Base-by-base conservation (phyloP, 176 grass and related monocot genomes). In the Eremochloa ophiuroides region DNA sequence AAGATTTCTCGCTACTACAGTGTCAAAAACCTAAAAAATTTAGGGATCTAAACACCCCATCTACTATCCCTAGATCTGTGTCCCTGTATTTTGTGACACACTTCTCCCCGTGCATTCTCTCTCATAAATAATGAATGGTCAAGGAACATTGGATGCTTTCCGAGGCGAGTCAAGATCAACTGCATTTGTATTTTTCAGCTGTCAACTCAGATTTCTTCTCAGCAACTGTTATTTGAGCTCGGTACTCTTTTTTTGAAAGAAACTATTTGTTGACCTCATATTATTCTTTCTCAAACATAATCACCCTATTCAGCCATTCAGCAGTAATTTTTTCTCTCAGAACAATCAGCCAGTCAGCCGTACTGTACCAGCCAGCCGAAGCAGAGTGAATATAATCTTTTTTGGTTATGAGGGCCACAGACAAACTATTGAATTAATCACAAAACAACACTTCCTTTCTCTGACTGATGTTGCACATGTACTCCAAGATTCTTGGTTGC, bases 401-500 rank as follows among this genome's bases (percentile, higher is more conserved):
- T 38, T 25, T 39, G 23, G 22, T 41, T 26, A 61, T 6, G 63
- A 70, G 34, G 35, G 33, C 42, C 18, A 26, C 12, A 10, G 62
- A 31, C 4, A 40, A 51, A 40, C 20, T 9, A 2, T 23, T 70
- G 10, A 43, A 25, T 42, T 84, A 61, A 66, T 37, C 55, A 17
- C 42, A 80, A 80, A 55, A 56, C 22, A 70, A 41, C 47, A 70
- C 15, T 42, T 9, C 23, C 16, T 0, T 79, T 88, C 76, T 39
- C 56, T 85, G 87, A 85, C n/a, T 82, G 87, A 89, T 85, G 83
- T 77, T 89, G 58, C 65, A 71, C 44, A 26, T 77, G 78, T 89
- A 77, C 87, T 47, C 82, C 87, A 89, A 85, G 78, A 89, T 89
- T 89, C 87, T 85, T 85, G 66, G 44, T 77, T 71, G 78, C 82